Evolutionary conservation across 805 yeast species (phyloP).

Genomic region (Scheffersomyces amazonensis): DNA sequence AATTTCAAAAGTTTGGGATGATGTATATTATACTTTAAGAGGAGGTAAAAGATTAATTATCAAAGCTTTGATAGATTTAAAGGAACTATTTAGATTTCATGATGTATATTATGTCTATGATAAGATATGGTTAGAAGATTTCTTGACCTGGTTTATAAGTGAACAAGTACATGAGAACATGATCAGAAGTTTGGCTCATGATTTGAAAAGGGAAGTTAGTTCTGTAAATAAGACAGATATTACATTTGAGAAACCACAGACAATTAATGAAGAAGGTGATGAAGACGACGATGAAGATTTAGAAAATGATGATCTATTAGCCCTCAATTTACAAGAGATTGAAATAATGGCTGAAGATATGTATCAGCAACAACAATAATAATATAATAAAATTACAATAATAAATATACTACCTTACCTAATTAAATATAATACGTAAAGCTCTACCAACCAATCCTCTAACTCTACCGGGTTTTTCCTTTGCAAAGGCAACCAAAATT

Average conservation of each 20-base stretch:
- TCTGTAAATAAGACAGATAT: conserved; percentile 43
- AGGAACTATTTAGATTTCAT: conserved; percentile 77
- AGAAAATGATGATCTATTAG: conserved; percentile 34
- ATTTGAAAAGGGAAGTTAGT: conserved; percentile 46
- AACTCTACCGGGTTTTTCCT: conserved; percentile 20
- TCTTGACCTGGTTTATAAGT: conserved; percentile 68
- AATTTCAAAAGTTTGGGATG: conserved; percentile 66
- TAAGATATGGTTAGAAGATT: conserved; percentile 71
- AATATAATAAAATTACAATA: conserved; percentile 2
- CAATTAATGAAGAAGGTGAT: conserved; percentile 11
- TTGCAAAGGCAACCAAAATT: conserved; percentile 25
- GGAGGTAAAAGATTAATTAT: conserved; percentile 70
- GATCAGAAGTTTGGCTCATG: conserved; percentile 64
- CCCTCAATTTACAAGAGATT: conserved; percentile 51
- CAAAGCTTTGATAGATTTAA: conserved; percentile 53
- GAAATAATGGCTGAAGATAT: conserved; percentile 54
- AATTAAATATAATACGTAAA: neutral
- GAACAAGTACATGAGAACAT: conserved; percentile 58
- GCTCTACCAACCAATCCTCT: conserved; percentile 30
- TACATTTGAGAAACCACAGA: conserved; percentile 50
- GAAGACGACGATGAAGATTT: conserved; percentile 9
- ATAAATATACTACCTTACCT: conserved; percentile 1
- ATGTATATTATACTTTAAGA: conserved; percentile 60
- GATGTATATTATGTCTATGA: conserved; percentile 85
- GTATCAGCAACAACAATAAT: conserved; percentile 11